Percentiles rank a stretch among this genome's conserved stretches.
Evolutionary conservation across 495 filamentous ascomycete species (phyloP).

Genomic region (Penicillium ucsense): DNA sequence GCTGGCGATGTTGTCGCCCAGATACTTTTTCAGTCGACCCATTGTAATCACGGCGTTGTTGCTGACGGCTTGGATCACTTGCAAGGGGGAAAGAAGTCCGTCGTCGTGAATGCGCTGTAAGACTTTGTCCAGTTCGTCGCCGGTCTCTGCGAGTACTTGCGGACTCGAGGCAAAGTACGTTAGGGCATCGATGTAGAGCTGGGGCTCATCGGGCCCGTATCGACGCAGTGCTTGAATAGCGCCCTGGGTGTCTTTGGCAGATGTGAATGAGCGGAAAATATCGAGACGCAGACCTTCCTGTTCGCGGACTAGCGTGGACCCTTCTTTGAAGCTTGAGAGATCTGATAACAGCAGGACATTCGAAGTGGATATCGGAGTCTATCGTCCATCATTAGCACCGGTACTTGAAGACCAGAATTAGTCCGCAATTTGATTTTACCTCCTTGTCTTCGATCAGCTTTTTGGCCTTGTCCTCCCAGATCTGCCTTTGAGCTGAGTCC

Average conservation of each 20-base stretch:
- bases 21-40: constrained; percentile 92
- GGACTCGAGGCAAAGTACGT: constrained; percentile 87
- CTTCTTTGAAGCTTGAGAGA: constrained; percentile 80
- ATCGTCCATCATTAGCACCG: neutral
- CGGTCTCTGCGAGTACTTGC: constrained; percentile 74
- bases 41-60: constrained; percentile 84
- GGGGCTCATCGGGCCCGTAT: constrained; percentile 86
- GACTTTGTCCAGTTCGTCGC: constrained; percentile 67
- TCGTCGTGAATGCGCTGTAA: constrained; percentile 81
- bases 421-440: constrained; percentile 28
- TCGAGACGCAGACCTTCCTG: constrained; percentile 87
- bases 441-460: constrained; percentile 66
- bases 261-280: constrained; percentile 94
- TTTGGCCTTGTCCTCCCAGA: constrained; percentile 89
- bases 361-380: constrained; percentile 84
- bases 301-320: constrained; percentile 86
- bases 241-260: constrained; percentile 82
- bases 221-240: constrained; percentile 81
- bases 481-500: constrained; percentile 52
- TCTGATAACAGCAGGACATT: constrained; percentile 90
- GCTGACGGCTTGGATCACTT: constrained; percentile 89
- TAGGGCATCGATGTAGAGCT: constrained; percentile 85
- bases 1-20: constrained; percentile 75
- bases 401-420: too few species aligned
- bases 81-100: constrained; percentile 87